phyloP scores from a whole-genome alignment of 768 basidiomycete species.

The Hygrophorus russula region DNA sequence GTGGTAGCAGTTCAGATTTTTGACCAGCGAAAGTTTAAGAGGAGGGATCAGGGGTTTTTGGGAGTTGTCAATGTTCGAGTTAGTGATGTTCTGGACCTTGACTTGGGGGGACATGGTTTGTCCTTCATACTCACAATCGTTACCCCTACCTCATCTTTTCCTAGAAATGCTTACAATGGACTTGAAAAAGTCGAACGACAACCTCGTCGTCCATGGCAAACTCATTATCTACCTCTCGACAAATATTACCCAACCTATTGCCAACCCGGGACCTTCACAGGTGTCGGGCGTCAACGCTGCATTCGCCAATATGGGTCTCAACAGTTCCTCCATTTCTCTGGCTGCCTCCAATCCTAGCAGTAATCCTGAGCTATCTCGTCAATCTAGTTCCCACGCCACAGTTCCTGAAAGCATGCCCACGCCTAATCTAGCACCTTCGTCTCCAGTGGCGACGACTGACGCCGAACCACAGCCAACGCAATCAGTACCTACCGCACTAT shows the following conservation, averaged over 20 bases:
- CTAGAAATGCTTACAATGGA: slow-evolving; percentile 95
- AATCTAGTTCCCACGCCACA: slow-evolving; percentile 57
- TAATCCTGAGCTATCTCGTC: slow-evolving; percentile 41
- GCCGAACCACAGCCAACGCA: slow-evolving; percentile 14
- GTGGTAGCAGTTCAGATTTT: slow-evolving; percentile 98
- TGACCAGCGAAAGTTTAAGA: slow-evolving; percentile 98
- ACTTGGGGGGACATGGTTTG: slow-evolving; percentile 87
- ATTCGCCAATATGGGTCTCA: slow-evolving; percentile 50
- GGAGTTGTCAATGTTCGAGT: slow-evolving; percentile 96
- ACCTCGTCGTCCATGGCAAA: slow-evolving; percentile 95
- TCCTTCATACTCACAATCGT: not conserved
- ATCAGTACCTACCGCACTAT: slow-evolving; percentile 14
- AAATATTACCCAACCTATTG: slow-evolving; percentile 74
- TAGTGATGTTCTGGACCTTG: slow-evolving; percentile 82
- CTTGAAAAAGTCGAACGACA: slow-evolving; percentile 98
- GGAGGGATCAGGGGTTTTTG: slow-evolving; percentile 94
- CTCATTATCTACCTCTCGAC: slow-evolving; percentile 95
- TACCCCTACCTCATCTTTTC: not conserved
- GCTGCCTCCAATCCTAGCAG: slow-evolving; percentile 34
- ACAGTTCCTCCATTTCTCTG: slow-evolving; percentile 48
- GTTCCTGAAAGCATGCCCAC: slow-evolving; percentile 24
- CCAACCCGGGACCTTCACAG: slow-evolving; percentile 74
- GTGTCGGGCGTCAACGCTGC: slow-evolving; percentile 47
- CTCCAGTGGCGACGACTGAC: slow-evolving; percentile 15
- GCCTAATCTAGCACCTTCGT: slow-evolving; percentile 14